Evolutionary conservation across 257 asterid genomes (phyloP).

Genomic region (Hygrophila difformis): DNA sequence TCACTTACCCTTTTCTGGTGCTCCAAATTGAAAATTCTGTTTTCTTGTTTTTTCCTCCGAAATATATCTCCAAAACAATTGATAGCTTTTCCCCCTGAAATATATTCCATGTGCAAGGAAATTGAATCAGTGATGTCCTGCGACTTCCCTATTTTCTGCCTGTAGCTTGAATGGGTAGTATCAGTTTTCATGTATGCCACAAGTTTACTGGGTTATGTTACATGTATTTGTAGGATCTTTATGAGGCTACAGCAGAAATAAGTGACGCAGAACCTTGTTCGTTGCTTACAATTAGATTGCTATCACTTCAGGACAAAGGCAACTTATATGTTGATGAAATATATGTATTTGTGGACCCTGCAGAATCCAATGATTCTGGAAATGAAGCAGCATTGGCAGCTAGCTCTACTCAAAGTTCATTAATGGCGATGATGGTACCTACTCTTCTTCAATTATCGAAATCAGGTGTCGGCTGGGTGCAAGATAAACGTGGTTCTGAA

Average conservation of each 20-base stretch:
- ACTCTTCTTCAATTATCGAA: slow-evolving; percentile 71
- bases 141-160: not conserved
- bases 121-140: too few relatives aligned
- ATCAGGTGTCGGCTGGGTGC: slow-evolving; percentile 38
- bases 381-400: slow-evolving; percentile 31
- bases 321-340: slow-evolving; percentile 62
- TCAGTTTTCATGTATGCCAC: slow-evolving; percentile 6
- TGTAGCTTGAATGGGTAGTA: not conserved
- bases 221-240: slow-evolving; percentile 51
- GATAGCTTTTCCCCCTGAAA: too few relatives aligned
- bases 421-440: slow-evolving; percentile 89
- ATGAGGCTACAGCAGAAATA: slow-evolving; percentile 93
- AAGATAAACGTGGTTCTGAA: slow-evolving; percentile 32
- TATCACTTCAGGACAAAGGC: slow-evolving; percentile 74
- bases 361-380: slow-evolving; percentile 39
- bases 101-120: too few relatives aligned
- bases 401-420: slow-evolving; percentile 49
- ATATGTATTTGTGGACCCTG: slow-evolving; percentile 55
- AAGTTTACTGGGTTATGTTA: slow-evolving; percentile 9
- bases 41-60: too few relatives aligned
- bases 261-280: slow-evolving; percentile 70
- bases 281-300: slow-evolving; percentile 59
- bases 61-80: not conserved
- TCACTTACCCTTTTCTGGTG: slow-evolving; percentile 1
- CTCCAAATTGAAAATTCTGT: not conserved